Percentiles rank a stretch among this genome's conserved stretches.
Conservation (phyloP, 2,329 filamentous ascomycete species). For the Venturia pyrina region DNA sequence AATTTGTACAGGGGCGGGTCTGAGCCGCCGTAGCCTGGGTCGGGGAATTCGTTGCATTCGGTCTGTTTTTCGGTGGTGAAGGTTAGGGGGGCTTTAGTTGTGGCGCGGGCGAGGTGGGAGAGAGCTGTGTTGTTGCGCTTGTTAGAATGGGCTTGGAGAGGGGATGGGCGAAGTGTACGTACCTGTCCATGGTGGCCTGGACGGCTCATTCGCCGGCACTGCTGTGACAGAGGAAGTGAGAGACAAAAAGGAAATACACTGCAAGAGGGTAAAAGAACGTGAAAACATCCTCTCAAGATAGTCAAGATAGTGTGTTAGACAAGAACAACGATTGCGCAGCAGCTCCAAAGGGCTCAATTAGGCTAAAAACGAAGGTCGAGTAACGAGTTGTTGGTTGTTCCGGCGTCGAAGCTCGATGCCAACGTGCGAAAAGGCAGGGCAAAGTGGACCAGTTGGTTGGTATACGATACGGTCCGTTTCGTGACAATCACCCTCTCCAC, state of each 20-base stretch:
- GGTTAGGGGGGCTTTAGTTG: background rate
- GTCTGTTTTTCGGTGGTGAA: background rate
- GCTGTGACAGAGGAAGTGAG: background rate
- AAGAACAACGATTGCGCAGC: background rate
- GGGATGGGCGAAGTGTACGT: background rate
- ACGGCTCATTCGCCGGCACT: background rate
- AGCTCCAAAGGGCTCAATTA: background rate
- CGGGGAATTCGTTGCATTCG: slow-evolving; percentile 10
- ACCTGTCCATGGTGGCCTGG: background rate
- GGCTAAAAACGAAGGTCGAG: background rate
- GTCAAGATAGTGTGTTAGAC: background rate
- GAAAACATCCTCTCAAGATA: background rate
- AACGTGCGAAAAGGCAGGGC: background rate
- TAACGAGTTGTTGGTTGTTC: too few species aligned
- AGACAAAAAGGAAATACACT: background rate
- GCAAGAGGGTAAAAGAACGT: background rate
- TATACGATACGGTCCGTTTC: background rate
- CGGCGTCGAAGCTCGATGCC: background rate
- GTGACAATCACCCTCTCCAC: background rate
- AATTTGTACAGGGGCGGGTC: slow-evolving; percentile 2
- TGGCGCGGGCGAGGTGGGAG: background rate
- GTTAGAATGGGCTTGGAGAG: background rate
- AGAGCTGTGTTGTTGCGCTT: background rate
- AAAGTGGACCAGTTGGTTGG: background rate
- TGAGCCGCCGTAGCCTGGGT: slow-evolving; percentile 9